phyloP scores from a whole-genome alignment of 1,284 basidiomycete genomes.

The Wolfiporia cocos region DNA sequence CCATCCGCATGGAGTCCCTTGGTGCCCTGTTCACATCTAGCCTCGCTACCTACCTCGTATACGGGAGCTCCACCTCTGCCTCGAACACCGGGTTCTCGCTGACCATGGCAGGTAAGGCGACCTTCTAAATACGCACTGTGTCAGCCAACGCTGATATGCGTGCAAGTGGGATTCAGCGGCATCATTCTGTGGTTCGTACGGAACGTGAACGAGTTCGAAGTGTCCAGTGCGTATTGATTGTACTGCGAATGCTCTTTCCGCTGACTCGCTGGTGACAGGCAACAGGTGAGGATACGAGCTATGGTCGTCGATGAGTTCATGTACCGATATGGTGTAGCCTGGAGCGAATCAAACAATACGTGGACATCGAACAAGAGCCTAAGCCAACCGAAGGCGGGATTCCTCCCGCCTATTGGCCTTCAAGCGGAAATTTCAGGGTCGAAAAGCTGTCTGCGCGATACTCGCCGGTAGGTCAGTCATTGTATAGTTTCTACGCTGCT shows the following conservation, averaged over 20 bases:
- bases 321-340: conserved; percentile 48
- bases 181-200: conserved; percentile 53
- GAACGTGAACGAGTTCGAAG: conserved; percentile 50
- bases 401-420: conserved; percentile 77
- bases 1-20: conserved; percentile 44
- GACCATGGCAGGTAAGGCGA: conserved; percentile 34
- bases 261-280: not conserved
- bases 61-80: conserved; percentile 26
- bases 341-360: conserved; percentile 55
- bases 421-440: conserved; percentile 59
- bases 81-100: conserved; percentile 44
- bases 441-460: conserved; percentile 58
- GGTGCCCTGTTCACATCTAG: conserved; percentile 44
- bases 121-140: not conserved
- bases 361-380: conserved; percentile 72
- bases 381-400: conserved; percentile 39
- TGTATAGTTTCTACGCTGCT: conserved; percentile 12
- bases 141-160: not conserved
- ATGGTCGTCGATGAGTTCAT: not conserved
- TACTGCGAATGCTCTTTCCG: conserved; percentile 25
- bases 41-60: conserved; percentile 51
- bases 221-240: conserved; percentile 34
- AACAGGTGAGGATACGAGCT: not conserved
- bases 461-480: conserved; percentile 32
- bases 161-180: conserved; percentile 43